Evolutionary conservation across 1,139 yeast genomes (phyloP), one percentile per base, ranked within the genome.

Genomic region (Diutina sp.): DNA sequence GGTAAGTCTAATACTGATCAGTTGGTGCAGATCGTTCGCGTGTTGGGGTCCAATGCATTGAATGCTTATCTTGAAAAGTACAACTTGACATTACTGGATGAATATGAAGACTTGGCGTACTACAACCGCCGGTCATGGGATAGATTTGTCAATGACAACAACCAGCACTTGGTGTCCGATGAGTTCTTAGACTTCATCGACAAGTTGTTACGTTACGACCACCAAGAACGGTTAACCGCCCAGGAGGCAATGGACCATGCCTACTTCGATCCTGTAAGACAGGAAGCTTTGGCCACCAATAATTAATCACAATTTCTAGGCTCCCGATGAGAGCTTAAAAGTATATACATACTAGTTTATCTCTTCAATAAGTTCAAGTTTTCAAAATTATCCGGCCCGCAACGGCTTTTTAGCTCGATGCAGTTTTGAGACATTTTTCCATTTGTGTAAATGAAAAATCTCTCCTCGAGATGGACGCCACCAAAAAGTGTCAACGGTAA

Each of bases 1-100:
- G 99, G 99, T 45, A 87, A 89, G 61, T 90, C 97, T 51, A 95
- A 95, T 71, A 89, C 93, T 57, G 98, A 95, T 71, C 99, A 95
- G 72, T 77, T 95, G 64, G 95, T 95, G 56, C 95, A 93, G 70
- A 93, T 95, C 62, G 97, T 93, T 3, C 80, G 93, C 63, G 96
- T 95, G 0, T 77, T 95, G 63, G 99, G 99, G 18, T 88, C 97
- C 11, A 91, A 87, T 59, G 95, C 84, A 63, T 79, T 95, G 60
- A 82, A 83, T 67, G 76, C 73, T 56, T 93, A 91, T 68, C 73
- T 89, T 63, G 74, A 77, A 56, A 91, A 86, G 69, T 95, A 95
- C 69, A 84, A 84, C 57, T 79, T 95, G 61, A 79, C 79, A 21
- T 77, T 95, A 60, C 86, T 90, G 59, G 82, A 83, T 55, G 97